Conservation (phyloP, 352 stramenopile species). For the Globisporangium apiculatum region DNA sequence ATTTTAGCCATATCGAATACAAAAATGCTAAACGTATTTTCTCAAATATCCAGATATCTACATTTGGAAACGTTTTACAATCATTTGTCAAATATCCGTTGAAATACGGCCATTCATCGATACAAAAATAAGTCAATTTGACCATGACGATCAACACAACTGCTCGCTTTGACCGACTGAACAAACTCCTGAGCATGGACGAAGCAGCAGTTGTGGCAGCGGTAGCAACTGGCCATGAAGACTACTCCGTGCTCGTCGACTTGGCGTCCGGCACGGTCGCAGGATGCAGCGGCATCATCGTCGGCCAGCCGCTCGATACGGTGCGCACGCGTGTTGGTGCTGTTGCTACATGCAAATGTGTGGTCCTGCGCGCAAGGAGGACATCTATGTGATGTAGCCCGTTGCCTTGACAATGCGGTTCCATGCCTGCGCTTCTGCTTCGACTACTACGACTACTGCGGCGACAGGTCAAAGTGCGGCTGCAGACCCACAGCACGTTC, state of each 20-base stretch:
- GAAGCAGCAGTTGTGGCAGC: conserved; percentile 16
- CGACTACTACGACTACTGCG: neutral
- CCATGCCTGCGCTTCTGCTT: neutral
- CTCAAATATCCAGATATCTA: no score
- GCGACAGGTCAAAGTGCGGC: conserved; percentile 41
- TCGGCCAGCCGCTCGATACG: conserved; percentile 57
- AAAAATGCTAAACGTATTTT: no score
- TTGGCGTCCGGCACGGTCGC: conserved; percentile 42
- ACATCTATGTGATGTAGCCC: no score
- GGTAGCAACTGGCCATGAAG: conserved; percentile 19
- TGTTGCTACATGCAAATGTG: neutral
- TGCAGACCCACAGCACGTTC: conserved; percentile 51
- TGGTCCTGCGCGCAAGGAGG: neutral
- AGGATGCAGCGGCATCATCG: conserved; percentile 46
- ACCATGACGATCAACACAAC: neutral
- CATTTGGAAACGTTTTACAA: no score
- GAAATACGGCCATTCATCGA: no score
- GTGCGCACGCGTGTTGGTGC: conserved; percentile 5
- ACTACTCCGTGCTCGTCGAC: conserved; percentile 46
- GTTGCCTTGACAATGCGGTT: no score
- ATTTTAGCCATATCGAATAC: no score
- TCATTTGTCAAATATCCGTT: no score
- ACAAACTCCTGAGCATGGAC: neutral
- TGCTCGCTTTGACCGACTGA: no score
- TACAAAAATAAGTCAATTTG: neutral